Conservation (phyloP, 331 rosid species). For the Malus hybrid region DNA sequence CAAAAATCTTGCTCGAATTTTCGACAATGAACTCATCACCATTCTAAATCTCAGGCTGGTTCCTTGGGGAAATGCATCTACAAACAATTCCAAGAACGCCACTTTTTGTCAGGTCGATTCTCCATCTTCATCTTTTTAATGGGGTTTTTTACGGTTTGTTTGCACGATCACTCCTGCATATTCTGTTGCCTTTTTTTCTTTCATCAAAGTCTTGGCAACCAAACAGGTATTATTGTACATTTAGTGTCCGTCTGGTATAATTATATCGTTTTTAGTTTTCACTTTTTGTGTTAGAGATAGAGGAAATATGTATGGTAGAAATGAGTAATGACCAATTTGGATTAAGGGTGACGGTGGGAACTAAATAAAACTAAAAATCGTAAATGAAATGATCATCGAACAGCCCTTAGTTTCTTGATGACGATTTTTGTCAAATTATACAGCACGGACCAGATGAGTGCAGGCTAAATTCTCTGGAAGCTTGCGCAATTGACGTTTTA, state of each 20-base stretch:
- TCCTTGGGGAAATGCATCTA: conserved; percentile 37
- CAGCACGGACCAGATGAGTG: conserved; percentile 64
- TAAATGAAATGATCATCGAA: too few relatives aligned
- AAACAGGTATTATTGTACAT: not conserved
- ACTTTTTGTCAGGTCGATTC: conserved; percentile 37
- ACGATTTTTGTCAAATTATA: not conserved
- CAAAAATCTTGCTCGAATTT: conserved; percentile 31
- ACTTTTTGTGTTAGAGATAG: too few relatives aligned
- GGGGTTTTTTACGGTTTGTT: not conserved
- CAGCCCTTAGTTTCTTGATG: not conserved
- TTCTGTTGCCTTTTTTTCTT: not conserved
- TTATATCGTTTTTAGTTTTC: too few relatives aligned
- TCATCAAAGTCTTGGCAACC: not conserved
- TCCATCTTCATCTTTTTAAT: not conserved
- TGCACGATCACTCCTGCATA: not conserved
- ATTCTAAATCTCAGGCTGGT: conserved; percentile 47
- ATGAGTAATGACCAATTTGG: too few relatives aligned
- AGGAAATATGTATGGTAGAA: too few relatives aligned
- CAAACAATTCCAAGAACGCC: conserved; percentile 21
- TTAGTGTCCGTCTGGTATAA: too few relatives aligned
- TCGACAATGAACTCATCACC: conserved; percentile 34
- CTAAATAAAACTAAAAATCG: too few relatives aligned
- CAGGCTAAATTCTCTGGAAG: conserved; percentile 35
- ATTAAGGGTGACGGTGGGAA: too few relatives aligned
- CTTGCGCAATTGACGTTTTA: conserved; percentile 37